Evolutionary conservation across 192 early-diverging fungal species (phyloP).

Genomic region (Jimgerdemannia flammicorona): DNA sequence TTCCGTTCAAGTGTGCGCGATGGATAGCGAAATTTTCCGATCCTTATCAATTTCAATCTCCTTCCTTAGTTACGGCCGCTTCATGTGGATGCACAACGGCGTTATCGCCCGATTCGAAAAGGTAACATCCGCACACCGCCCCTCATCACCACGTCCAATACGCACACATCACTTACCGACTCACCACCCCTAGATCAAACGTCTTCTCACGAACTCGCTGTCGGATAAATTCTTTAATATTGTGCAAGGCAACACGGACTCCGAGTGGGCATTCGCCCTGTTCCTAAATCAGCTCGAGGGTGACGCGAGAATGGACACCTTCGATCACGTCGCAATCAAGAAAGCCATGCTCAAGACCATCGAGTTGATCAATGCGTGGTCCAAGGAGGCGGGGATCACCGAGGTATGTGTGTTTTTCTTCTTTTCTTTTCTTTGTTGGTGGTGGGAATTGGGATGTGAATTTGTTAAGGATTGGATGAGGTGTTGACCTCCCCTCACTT

Average conservation of each 20-base stretch:
- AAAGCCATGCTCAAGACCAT: slow-evolving; percentile 75
- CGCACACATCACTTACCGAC: neutral
- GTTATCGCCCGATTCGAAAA: slow-evolving; percentile 60
- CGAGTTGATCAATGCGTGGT: slow-evolving; percentile 68
- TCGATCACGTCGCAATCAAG: slow-evolving; percentile 58
- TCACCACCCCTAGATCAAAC: slow-evolving; percentile 50
- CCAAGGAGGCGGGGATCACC: slow-evolving; percentile 56
- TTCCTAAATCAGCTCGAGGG: slow-evolving; percentile 58
- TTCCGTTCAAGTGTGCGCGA: too few relatives aligned
- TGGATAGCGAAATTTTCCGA: neutral
- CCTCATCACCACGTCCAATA: neutral
- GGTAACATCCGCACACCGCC: slow-evolving; percentile 16
- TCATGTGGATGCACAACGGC: slow-evolving; percentile 88
- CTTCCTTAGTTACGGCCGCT: slow-evolving; percentile 43
- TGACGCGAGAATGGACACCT: slow-evolving; percentile 38
- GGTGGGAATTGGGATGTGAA: too few relatives aligned
- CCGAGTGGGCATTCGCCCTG: slow-evolving; percentile 78
- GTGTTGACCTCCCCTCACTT: neutral
- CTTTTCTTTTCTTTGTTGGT: neutral
- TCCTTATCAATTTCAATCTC: neutral
- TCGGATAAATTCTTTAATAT: slow-evolving; percentile 64
- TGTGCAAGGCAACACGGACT: slow-evolving; percentile 77
- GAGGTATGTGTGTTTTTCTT: slow-evolving; percentile 19
- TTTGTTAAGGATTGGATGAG: too few relatives aligned
- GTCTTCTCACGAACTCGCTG: slow-evolving; percentile 56